Evolutionary conservation across 2,329 filamentous ascomycete genomes (phyloP).

Genomic region (Aspergillus novofumigatus): DNA sequence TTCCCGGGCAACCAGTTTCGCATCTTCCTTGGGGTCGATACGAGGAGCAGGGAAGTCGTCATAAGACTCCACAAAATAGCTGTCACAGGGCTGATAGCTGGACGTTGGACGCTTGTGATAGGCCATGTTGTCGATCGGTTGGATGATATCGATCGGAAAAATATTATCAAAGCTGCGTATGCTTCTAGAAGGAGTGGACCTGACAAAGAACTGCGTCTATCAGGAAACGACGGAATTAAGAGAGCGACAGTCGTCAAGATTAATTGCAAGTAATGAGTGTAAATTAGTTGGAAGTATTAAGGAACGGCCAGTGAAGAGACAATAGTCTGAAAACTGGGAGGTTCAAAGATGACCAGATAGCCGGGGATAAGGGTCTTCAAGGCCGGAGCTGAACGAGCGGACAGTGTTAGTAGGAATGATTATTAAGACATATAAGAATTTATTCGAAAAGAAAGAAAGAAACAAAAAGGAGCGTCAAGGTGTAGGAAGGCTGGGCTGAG

Average conservation of each 20-base stretch:
- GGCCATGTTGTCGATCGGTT: constrained; percentile 47
- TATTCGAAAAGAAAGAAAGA: constrained; percentile 9
- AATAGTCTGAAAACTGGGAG: constrained; percentile 37
- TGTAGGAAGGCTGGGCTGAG: constrained; percentile 1
- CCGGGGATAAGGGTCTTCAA: constrained; percentile 25
- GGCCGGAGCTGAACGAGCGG: constrained; percentile 31
- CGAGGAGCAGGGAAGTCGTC: constrained; percentile 48
- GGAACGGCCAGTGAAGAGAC: constrained; percentile 39
- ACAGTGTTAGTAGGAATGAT: constrained; percentile 28
- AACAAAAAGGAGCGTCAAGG: constrained; percentile 8
- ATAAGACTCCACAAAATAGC: constrained; percentile 62
- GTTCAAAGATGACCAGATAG: constrained; percentile 22
- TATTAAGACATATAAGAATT: constrained; percentile 19
- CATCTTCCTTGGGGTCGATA: constrained; percentile 68
- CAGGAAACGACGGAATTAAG: constrained; percentile 42
- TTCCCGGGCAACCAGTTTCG: constrained; percentile 73
- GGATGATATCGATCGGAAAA: constrained; percentile 19
- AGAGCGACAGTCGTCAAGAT: constrained; percentile 49
- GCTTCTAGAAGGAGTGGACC: constrained; percentile 39
- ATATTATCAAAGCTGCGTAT: constrained; percentile 24
- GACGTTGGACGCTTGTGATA: constrained; percentile 49
- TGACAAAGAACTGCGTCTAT: constrained; percentile 32
- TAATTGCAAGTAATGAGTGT: constrained; percentile 50
- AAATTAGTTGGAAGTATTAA: constrained; percentile 55
- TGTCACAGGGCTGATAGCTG: constrained; percentile 62